Evolutionary conservation across 2,329 filamentous ascomycete species (phyloP).

Genomic region (Hawksworthiomyces lignivorus): DNA sequence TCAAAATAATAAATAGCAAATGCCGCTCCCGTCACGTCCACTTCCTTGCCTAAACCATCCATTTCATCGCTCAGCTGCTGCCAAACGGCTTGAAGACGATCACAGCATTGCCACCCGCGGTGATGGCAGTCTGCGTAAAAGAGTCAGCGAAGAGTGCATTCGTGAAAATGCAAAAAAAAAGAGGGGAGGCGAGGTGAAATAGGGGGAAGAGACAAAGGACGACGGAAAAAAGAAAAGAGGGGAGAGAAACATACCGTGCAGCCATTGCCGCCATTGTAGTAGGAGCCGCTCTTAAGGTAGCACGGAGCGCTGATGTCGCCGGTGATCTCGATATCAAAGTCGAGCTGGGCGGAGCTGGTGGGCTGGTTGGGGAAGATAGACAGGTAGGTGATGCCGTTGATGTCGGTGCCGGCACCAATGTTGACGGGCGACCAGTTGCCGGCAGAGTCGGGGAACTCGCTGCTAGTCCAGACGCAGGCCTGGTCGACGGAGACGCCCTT

Average conservation of each 20-base stretch:
- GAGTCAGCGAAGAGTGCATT: too few species aligned
- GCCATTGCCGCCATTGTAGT: slow-evolving; percentile 51
- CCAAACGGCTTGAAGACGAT: slow-evolving; percentile 11
- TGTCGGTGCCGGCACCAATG: slow-evolving; percentile 68
- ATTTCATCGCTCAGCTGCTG: slow-evolving; percentile 4
- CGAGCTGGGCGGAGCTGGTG: slow-evolving; percentile 59
- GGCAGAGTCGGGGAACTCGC: slow-evolving; percentile 40
- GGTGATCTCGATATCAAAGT: slow-evolving; percentile 71
- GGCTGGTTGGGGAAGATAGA: slow-evolving; percentile 80
- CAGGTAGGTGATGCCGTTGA: slow-evolving; percentile 61
- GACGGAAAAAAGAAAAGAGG: neutral
- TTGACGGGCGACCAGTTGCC: slow-evolving; percentile 88
- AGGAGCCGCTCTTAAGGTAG: slow-evolving; percentile 58
- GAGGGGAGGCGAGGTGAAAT: too few species aligned
- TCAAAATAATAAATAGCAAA: too few species aligned
- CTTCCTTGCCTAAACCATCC: too few species aligned
- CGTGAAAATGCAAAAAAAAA: too few species aligned
- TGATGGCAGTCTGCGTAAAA: slow-evolving; percentile 11
- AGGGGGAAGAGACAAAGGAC: too few species aligned
- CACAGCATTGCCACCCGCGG: slow-evolving; percentile 7
- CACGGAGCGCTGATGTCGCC: slow-evolving; percentile 57
- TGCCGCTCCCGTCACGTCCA: too few species aligned
- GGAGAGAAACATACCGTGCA: slow-evolving; percentile 62
- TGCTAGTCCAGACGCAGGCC: slow-evolving; percentile 68
- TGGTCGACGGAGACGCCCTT: slow-evolving; percentile 57